Conservation (phyloP, 2,329 filamentous ascomycete species). For the Aspergillus udagawae region DNA sequence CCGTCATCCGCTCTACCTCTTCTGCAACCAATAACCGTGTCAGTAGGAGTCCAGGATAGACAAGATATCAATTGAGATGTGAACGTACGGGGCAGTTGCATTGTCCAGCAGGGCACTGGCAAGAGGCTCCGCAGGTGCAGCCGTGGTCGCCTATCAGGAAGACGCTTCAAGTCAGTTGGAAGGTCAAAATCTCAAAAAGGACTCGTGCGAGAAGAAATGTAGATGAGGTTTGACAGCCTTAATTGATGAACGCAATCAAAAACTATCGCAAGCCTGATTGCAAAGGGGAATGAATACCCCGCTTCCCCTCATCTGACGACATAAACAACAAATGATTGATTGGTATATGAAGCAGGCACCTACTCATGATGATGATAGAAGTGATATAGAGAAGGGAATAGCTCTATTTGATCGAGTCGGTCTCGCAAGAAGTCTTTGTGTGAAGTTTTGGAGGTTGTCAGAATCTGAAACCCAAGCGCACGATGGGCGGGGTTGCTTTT, state of each 20-base stretch:
- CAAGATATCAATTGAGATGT: neutral
- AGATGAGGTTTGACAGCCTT: neutral
- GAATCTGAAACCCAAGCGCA: neutral
- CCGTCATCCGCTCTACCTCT: neutral
- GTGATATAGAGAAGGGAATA: neutral
- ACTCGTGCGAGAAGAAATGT: neutral
- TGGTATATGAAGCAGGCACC: neutral
- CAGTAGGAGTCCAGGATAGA: neutral
- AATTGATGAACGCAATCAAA: neutral
- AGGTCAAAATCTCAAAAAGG: slow-evolving; percentile 9
- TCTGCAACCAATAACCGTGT: neutral
- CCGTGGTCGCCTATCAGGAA: slow-evolving; percentile 28
- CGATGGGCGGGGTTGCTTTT: neutral
- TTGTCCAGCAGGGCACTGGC: slow-evolving; percentile 38
- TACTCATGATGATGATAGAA: slow-evolving; percentile 10
- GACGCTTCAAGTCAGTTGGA: slow-evolving; percentile 1
- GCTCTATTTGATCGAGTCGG: neutral
- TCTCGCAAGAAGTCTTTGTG: neutral
- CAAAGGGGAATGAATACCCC: neutral
- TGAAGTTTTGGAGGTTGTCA: neutral
- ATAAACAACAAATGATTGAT: neutral
- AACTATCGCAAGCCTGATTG: neutral
- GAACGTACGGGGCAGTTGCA: slow-evolving; percentile 39
- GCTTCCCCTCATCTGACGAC: neutral
- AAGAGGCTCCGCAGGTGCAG: slow-evolving; percentile 40